Evolutionary conservation across 1,284 basidiomycete genomes (phyloP).

Genomic region (Fomes fomentarius): DNA sequence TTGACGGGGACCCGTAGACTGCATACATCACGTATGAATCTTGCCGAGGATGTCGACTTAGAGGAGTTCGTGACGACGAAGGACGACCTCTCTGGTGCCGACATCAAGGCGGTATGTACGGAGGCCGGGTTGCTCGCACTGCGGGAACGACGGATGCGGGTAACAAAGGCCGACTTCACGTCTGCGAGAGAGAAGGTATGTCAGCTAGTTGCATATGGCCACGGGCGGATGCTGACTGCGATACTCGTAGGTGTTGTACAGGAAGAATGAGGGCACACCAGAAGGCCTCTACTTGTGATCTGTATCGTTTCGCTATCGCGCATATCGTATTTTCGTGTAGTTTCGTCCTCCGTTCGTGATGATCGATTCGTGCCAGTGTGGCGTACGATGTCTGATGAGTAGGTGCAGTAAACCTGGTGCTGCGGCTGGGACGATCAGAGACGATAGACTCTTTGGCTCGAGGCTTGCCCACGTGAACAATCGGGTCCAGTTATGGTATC

Average conservation of each 20-base stretch:
- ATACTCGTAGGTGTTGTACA: constrained; percentile 76
- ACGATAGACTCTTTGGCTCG: background rate
- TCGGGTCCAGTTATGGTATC: background rate
- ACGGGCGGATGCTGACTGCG: constrained; percentile 17
- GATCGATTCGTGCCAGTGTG: background rate
- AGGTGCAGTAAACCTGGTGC: background rate
- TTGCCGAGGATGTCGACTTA: constrained; percentile 90
- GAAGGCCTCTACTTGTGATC: constrained; percentile 79
- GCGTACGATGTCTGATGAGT: background rate
- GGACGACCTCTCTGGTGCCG: constrained; percentile 96
- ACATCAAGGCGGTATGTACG: constrained; percentile 98
- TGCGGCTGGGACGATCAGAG: background rate
- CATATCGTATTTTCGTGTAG: constrained; percentile 20
- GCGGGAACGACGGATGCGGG: constrained; percentile 94
- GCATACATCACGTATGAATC: constrained; percentile 96
- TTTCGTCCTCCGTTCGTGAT: background rate
- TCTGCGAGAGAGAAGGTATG: constrained; percentile 86
- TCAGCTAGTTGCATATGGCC: constrained; percentile 1
- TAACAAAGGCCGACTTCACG: constrained; percentile 91
- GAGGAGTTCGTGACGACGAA: constrained; percentile 97
- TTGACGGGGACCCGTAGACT: constrained; percentile 49
- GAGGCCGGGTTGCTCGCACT: constrained; percentile 96
- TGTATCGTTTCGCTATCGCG: constrained; percentile 20
- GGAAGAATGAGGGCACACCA: constrained; percentile 93
- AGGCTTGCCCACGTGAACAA: background rate